Evolutionary conservation across 805 yeast genomes (phyloP), one percentile per base, ranked within the genome.

Genomic region (Brettanomyces nanus): DNA sequence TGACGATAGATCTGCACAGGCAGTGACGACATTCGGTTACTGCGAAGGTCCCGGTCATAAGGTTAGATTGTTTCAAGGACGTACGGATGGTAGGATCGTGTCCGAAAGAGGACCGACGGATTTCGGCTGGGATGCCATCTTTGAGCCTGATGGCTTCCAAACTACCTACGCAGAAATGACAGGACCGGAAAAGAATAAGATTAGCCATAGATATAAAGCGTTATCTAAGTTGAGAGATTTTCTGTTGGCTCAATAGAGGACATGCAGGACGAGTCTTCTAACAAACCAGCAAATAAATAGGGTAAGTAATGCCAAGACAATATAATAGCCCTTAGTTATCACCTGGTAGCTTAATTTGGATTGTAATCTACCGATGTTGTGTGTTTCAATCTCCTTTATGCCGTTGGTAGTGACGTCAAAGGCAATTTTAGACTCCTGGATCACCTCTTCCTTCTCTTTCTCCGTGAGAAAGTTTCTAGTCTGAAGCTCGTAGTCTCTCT

Each of bases 41-140:
- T 80, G 94, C 49, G 90, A 72, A 41, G 89, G 87, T 0, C 84
- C 94, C 2, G 95, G 78, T 5, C 41, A 65, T 30, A 80, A 76
- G 41, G 86, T 80, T n/a, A 58, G 71, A 45, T 64, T 86, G 33
- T 89, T 92, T 61, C 90, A 85, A 58, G 99, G 98, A 6, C 61
- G 75, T 33, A 83, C 95, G 1, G 67, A 72, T 10, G 99, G 99
- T 18, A 60, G 48, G 6, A 89, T 92, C 52, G 97, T 89, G 5
- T 69, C 78, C 26, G 62, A 68, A 13, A 65, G 94, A 42, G 97
- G 97, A 2, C 85, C 85, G 5, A 72, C 77, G 11, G 70, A 73
- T 42, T 92, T 92, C 57, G 99, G 99, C 2, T 92, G 95, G 95
- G 97, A 92, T 62, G 78, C 96, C 6, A 65, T 85, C 36, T 92